Base-by-base conservation (phyloP, 1,139 yeast species). In the Yamadazyma friedrichii region DNA sequence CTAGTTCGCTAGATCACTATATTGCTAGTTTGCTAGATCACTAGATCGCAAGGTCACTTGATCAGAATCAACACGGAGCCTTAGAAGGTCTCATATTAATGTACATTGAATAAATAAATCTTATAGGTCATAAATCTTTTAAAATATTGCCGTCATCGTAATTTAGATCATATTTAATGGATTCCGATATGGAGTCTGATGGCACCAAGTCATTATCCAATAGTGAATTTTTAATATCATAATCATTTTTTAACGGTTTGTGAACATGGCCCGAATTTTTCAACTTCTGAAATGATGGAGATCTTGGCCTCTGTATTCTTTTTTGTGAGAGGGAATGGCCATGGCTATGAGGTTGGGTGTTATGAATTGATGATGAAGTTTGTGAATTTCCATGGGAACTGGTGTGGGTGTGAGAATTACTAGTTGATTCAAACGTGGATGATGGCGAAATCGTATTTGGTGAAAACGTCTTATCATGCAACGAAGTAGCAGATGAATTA, bases 261-360 rank as follows among this genome's bases (percentile, higher is more conserved):
- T 57, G 64, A 22, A 67, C 54, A 49, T 65, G 67, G 2, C 69
- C 68, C 28, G 50, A 45, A 35, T 47, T 53, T 43, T 61, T 65
- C 36, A 56, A 45, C 42, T 61, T 62, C 37, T 54, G 59, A 32
- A 52, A 55, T 3, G 53, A 49, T 3, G 52, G 51, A 13, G 52
- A 48, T 24, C 53, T 36, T 2, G 54, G 46, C 24, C 54, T 40
- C 15, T 40, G 42, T 10, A 46, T 33, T 15, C 42, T 12, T 16
- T 38, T 36, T 20, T 20, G 24, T 20, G 24, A 20, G 8, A 6
- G 24, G 9, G 10, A 25, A 20, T 15, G 20, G 17, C 11, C 10
- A 9, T 36, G 30, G 24, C 13, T 16, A 15, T 29, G 24, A 6
- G 29, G 17, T 13, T 35, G 31, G 3, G 16, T 6, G n/a, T 29